These are phyloP conservation scores for Blastocrithidia nonstop DNA, from an alignment of 208 protist species.

Conservation along the genomic window DNA sequence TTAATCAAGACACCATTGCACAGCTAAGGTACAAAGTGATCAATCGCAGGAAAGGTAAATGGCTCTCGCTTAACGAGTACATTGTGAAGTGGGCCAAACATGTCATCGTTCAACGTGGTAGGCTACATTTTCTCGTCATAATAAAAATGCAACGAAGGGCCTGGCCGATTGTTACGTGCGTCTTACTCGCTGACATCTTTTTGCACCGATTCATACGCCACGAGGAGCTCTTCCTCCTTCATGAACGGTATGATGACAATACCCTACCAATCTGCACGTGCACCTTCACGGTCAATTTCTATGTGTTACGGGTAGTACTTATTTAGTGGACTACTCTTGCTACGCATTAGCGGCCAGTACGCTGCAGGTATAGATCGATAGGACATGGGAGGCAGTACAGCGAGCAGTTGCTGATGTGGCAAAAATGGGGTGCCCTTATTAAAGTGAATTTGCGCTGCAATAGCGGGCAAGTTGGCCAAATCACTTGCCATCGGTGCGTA, in stretches of 20 bases:
- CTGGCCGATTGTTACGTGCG: constrained; percentile 39
- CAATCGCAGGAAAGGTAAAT: constrained; percentile 35
- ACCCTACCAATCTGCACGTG: constrained; percentile 79
- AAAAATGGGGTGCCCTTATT: constrained; percentile 66
- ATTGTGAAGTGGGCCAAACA: constrained; percentile 42
- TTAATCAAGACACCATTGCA: constrained; percentile 38
- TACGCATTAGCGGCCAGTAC: constrained; percentile 74
- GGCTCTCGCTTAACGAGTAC: constrained; percentile 25
- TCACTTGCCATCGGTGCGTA: constrained; percentile 87
- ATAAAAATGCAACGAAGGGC: constrained; percentile 35
- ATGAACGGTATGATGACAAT: constrained; percentile 88
- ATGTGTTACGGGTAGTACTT: constrained; percentile 76
- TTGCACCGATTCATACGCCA: constrained; percentile 67
- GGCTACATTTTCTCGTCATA: constrained; percentile 41
- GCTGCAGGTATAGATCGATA: constrained; percentile 77
- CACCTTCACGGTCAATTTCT: constrained; percentile 77
- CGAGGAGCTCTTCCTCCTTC: constrained; percentile 54
- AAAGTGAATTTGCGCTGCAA: constrained; percentile 42
- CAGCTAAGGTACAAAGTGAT: constrained; percentile 37
- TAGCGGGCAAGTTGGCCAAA: constrained; percentile 55
- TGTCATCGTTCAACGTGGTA: constrained; percentile 22
- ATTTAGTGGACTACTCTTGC: constrained; percentile 45
- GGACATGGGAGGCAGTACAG: constrained; percentile 93
- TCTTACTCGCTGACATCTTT: constrained; percentile 48
- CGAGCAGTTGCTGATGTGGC: constrained; percentile 94